A percentile compares a stretch with the other conserved stretches of the same genome.
Evolutionary conservation across 225 moss, liverwort and hornwort species (phyloP).

Genomic region (Rhytidiadelphus loreus): DNA sequence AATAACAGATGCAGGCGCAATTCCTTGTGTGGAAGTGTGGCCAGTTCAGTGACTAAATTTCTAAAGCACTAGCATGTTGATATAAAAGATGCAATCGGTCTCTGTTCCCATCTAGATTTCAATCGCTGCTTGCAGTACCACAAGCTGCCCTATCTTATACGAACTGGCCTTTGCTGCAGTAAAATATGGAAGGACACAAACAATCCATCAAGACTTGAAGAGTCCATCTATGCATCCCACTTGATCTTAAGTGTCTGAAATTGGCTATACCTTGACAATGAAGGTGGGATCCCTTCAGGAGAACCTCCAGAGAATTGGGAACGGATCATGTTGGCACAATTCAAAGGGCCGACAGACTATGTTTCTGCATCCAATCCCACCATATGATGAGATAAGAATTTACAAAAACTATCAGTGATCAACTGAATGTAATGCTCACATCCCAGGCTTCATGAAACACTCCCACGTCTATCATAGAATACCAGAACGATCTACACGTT

Average conservation of each 20-base stretch:
- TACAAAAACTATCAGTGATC: neutral
- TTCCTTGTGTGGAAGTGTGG: neutral
- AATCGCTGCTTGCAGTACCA: neutral
- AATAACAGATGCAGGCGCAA: neutral
- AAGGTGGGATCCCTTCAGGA: neutral
- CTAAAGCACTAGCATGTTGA: neutral
- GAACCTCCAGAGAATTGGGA: constrained; percentile 1
- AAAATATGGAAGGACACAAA: neutral
- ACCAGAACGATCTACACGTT: neutral
- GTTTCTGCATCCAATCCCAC: constrained; percentile 16
- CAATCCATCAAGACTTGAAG: neutral
- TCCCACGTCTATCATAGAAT: neutral
- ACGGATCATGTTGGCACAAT: neutral
- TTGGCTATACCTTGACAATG: neutral
- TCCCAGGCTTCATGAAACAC: neutral
- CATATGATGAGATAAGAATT: neutral
- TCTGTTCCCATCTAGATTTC: neutral
- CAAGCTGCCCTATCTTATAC: neutral
- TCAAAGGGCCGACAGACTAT: neutral
- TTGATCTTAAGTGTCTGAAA: neutral
- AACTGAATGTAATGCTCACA: neutral
- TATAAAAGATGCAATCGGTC: neutral
- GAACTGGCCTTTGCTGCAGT: neutral
- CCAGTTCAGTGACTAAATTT: neutral
- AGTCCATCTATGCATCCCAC: neutral